A percentile compares a stretch with the other conserved stretches of the same genome.
Evolutionary conservation across 345 rosid genomes (phyloP).

Genomic region (Toxicodendron radicans): DNA sequence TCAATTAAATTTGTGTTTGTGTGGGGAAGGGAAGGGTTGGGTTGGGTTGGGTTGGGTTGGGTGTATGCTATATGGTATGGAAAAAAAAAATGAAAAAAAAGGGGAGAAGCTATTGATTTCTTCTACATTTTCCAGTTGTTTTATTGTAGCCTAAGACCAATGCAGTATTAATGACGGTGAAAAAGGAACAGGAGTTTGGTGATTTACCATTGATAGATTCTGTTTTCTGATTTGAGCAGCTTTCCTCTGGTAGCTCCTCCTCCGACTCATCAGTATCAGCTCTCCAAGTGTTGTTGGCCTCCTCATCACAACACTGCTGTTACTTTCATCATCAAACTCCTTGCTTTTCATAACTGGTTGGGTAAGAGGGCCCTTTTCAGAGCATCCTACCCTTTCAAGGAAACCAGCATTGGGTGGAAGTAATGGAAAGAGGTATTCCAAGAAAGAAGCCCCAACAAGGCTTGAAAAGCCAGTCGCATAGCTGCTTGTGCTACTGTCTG

Average conservation of each 20-base stretch:
- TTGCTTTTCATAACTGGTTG: constrained; percentile 24
- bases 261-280: constrained; percentile 76
- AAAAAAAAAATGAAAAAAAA: not conserved
- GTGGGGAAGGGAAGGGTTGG: too few species aligned
- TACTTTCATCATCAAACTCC: constrained; percentile 21
- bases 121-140: not conserved
- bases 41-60: too few species aligned
- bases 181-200: constrained; percentile 17
- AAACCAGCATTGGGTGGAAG: constrained; percentile 49
- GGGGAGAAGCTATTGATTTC: not conserved
- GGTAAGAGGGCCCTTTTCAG: constrained; percentile 26
- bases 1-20: too few species aligned
- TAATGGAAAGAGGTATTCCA: constrained; percentile 85
- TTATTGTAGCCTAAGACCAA: not conserved
- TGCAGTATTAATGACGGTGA: constrained; percentile 1
- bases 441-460: constrained; percentile 68
- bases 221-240: constrained; percentile 53
- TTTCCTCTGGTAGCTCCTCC: constrained; percentile 69
- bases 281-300: constrained; percentile 72
- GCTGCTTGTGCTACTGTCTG: constrained; percentile 66
- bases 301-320: constrained; percentile 33
- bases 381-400: constrained; percentile 30
- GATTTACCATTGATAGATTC: constrained; percentile 57
- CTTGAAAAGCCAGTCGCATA: constrained; percentile 62
- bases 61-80: too few species aligned